A percentile compares a stretch with the other conserved stretches of the same genome.
Conservation (phyloP, 495 filamentous ascomycete genomes). For the Aspergillus homomorphus region DNA sequence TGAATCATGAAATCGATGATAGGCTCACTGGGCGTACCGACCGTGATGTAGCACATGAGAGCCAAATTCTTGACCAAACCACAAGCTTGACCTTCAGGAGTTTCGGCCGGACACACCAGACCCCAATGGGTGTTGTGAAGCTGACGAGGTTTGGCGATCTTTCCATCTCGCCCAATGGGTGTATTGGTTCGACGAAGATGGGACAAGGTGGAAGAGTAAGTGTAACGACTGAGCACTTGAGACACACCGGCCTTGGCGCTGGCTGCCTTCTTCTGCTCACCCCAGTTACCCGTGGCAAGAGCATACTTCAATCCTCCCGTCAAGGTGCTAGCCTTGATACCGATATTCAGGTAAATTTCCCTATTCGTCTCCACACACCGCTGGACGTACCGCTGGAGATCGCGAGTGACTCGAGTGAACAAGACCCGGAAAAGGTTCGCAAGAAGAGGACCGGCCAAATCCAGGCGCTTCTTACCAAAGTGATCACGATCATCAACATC, state of each 20-base stretch:
- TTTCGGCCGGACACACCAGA: slow-evolving; percentile 94
- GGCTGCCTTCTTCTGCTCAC: slow-evolving; percentile 97
- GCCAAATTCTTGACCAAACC: slow-evolving; percentile 97
- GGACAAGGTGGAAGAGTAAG: slow-evolving; percentile 91
- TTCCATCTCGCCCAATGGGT: slow-evolving; percentile 94
- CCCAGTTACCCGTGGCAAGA: slow-evolving; percentile 98
- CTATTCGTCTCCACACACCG: slow-evolving; percentile 82
- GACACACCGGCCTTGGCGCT: slow-evolving; percentile 93
- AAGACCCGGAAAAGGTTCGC: slow-evolving; percentile 88
- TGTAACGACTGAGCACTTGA: slow-evolving; percentile 96
- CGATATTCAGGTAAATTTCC: slow-evolving; percentile 85
- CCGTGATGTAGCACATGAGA: slow-evolving; percentile 96
- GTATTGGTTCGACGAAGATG: slow-evolving; percentile 97
- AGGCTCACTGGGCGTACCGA: slow-evolving; percentile 83
- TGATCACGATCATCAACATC: slow-evolving; percentile 97
- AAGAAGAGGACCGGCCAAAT: slow-evolving; percentile 90
- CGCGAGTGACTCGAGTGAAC: slow-evolving; percentile 80
- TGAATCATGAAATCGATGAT: slow-evolving; percentile 94
- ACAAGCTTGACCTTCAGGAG: slow-evolving; percentile 97
- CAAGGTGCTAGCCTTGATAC: slow-evolving; percentile 84
- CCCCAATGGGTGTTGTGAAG: slow-evolving; percentile 99
- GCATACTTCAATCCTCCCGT: slow-evolving; percentile 95
- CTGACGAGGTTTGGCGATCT: slow-evolving; percentile 96
- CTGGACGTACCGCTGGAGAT: slow-evolving; percentile 86
- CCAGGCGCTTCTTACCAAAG: slow-evolving; percentile 97